Evolutionary conservation across 805 yeast species (phyloP), one percentile per base, ranked within the genome.

Genomic region (Candida tibetensis): DNA sequence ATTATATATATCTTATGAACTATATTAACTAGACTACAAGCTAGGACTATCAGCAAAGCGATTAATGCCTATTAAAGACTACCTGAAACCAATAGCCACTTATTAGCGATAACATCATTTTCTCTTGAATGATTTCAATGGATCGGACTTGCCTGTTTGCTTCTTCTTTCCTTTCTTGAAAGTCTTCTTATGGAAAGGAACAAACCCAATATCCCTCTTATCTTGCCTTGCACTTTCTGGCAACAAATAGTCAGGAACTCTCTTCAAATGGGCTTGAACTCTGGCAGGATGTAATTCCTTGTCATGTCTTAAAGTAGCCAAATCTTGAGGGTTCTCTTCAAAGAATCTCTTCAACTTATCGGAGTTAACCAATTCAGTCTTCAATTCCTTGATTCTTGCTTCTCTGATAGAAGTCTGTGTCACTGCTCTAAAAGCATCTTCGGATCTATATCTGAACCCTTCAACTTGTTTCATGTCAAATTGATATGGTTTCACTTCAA

Each of bases 291-390:
- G 95, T 41, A 87, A 60, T 48, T 85, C 95, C 53, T 82, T 85
- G 58, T 93, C 99, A 56, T 93, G 99, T 57, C 96, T 83, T 57
- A 93, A 76, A 37, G 85, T 79, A 15, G 80, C 79, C 52, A 93
- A 74, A 64, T 93, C 99, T 56, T 87, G 95, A 5, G 99, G 99
- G 57, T 93, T 93, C 57, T 93, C 98, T 61, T 91, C 96, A 58
- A 93, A 93, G 64, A 88, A 95, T 56, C 96, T 77, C 64, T 89
- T 88, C 58, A 93, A 75, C 57, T 87, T 89, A 41, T 88, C 96
- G 50, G 95, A 85, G 30, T 91, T 79, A 45, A 93, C 69, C 58
- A 93, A 71, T 62, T 93, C 98, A 48, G 81, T 77, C 60, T 85
- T 85, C 60, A 91, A 74, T 57, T 93, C 99, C 59, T 80, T 85